Percentiles rank a stretch among this genome's conserved stretches.
phyloP scores from a whole-genome alignment of 2,329 filamentous ascomycete species.

The Myotisia sp. region DNA sequence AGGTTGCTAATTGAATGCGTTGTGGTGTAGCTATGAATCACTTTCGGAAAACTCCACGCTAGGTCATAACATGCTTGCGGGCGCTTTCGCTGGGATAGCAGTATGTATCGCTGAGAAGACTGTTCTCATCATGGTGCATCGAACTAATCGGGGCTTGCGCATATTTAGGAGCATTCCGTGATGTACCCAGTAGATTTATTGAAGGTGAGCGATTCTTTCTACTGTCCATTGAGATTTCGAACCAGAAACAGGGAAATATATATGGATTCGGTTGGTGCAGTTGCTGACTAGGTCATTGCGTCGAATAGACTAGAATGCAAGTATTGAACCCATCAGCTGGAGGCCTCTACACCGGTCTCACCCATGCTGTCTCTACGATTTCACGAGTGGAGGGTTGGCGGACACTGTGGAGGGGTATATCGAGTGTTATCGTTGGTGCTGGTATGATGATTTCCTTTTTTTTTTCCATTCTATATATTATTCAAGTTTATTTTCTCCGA shows the following conservation, averaged over 20 bases:
- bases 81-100: conserved; percentile 91
- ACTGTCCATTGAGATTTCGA: too few relatives aligned
- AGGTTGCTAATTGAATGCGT: conserved; percentile 5
- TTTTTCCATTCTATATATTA: too few relatives aligned
- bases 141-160: too few relatives aligned
- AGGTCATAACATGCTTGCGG: conserved; percentile 85
- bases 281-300: conserved; percentile 3
- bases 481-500: too few relatives aligned
- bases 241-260: not conserved
- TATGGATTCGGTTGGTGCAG: not conserved
- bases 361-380: conserved; percentile 86
- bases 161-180: conserved; percentile 73
- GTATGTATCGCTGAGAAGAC: too few relatives aligned
- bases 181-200: conserved; percentile 98
- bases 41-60: conserved; percentile 90
- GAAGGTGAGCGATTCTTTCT: conserved; percentile 50
- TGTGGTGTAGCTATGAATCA: conserved; percentile 59
- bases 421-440: conserved; percentile 87
- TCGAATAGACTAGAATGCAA: conserved; percentile 82
- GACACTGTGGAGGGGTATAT: conserved; percentile 91
- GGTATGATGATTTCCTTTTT: conserved; percentile 51
- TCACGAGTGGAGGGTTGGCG: conserved; percentile 76
- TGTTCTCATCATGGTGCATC: too few relatives aligned
- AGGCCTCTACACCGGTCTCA: conserved; percentile 74
- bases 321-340: conserved; percentile 71